Base-by-base conservation (phyloP, 164 flowering plant genomes). In the Tetrastigma voinierianum region DNA sequence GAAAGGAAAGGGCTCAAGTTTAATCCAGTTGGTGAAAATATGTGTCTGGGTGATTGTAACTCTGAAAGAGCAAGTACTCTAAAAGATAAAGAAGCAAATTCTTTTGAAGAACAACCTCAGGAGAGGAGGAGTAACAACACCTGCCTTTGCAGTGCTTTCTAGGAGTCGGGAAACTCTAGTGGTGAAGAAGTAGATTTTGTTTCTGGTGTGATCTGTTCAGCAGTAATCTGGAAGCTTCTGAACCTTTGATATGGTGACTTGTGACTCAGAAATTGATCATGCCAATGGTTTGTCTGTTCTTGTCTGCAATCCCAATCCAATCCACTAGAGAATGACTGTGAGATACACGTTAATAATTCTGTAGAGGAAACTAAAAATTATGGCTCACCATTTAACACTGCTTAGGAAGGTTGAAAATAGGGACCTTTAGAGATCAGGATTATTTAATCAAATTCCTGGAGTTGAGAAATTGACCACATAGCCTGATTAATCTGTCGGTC, bases 71-170 rank as follows among this genome's bases (percentile, higher is more conserved):
- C 67, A 58, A 76, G 56, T 52, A 49, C 5, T 18, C 10, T 17
- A n/a, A 86, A 82, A 70, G 90, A 79, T 69, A 92, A 88, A 65
- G 96, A 86, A 68, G 72, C 70, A 18, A 67, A 45, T 67, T 12
- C 51, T 16, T 77, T 64, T 62, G 97, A 90, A 47, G 98, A 90
- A 66, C 97, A 88, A 59, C 90, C 86, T 49, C 93, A 89, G 24
- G 99, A 92, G 77, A 84, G 99, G 65, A 85, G 99, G 53, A 95
- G 99, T 75, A n/a, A n/a, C n/a, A n/a, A n/a, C n/a, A 81, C 84
- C 67, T 93, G 99, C 25, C 90, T 91, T 91, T 68, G 95, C 83
- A 77, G 85, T 91, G 61, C 96, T 92, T n/a, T n/a, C n/a, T 62
- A 79, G 93, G 70, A 92, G 81, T 78, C 91, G 93, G 82, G 62